Base-by-base conservation (phyloP, 2,329 filamentous ascomycete genomes). In the Aureobasidium subglaciale region DNA sequence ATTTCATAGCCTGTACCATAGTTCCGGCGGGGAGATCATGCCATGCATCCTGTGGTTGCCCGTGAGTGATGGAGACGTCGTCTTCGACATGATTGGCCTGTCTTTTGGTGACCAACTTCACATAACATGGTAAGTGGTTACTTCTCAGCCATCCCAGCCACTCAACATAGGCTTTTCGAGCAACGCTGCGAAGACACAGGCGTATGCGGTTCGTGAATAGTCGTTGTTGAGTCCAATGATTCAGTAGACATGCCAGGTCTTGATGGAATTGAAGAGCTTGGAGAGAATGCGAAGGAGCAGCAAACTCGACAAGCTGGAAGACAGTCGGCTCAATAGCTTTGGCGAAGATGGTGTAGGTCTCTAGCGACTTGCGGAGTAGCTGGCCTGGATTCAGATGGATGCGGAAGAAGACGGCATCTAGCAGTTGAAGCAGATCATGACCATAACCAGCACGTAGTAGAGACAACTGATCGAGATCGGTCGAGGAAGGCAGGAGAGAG, bases 11-110 rank as follows among this genome's bases (percentile, higher is more conserved):
- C 10, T 40, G 30, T 29, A 29, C 27, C 55, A 45, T 30, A 9
- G 43, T 25, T 9, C 55, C 58, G 8, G 54, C 54, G 8, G 58
- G 58, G 27, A 58, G 56, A 29, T 56, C 56, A 15, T 55, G 42
- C 56, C 58, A 58, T 5, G 50, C 52, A 41, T 60, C 58, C 9
- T 41, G 29, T 9, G 32, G 18, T 24, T 25, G 24, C n/a, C 58
- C 58, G 20, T 59, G 58, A 15, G 49, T 40, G 4, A 22, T 20
- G 13, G 58, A 56, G 11, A 52, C 16, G n/a, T 40, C 27, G 20
- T 42, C 20, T 18, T 42, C 11, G 7, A 45, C 10, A 22, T 37
- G 13, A 5, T 55, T 30, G 29, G 35, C 27, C 15, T 20, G n/a
- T 16, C 35, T 24, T 15, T 4, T 56, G 5, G 37, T 41, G 25